phyloP scores from a whole-genome alignment of 495 filamentous ascomycete species.

The Podospora didyma region DNA sequence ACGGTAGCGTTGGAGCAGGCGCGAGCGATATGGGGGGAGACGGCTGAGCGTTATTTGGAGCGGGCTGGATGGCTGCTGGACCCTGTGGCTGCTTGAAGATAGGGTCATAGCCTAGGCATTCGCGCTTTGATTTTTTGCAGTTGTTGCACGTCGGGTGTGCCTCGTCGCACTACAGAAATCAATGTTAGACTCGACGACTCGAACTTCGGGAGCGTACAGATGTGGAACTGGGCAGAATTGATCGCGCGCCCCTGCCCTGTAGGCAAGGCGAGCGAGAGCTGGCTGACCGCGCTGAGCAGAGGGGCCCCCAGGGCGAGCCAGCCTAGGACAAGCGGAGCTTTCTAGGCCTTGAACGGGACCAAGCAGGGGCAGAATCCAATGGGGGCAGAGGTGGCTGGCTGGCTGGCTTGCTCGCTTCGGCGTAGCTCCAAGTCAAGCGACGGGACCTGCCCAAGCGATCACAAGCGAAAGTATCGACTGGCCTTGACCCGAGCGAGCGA shows the following conservation, averaged over 20 bases:
- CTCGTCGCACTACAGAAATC: slow-evolving; percentile 79
- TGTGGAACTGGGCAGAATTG: neutral
- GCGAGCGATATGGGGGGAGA: slow-evolving; percentile 27
- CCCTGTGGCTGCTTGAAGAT: slow-evolving; percentile 89
- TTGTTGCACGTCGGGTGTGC: slow-evolving; percentile 91
- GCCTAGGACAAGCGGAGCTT: too few species aligned
- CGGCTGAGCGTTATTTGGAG: slow-evolving; percentile 30
- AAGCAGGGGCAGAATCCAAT: neutral
- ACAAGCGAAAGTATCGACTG: slow-evolving; percentile 23
- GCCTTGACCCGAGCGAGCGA: slow-evolving; percentile 7
- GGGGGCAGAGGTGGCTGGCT: slow-evolving; percentile 9
- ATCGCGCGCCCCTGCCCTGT: too few species aligned
- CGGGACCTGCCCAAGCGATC: slow-evolving; percentile 19
- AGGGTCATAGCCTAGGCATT: slow-evolving; percentile 96
- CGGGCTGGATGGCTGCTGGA: slow-evolving; percentile 75
- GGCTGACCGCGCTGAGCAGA: too few species aligned
- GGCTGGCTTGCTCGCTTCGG: slow-evolving; percentile 30
- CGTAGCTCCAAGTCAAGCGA: slow-evolving; percentile 26
- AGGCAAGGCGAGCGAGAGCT: too few species aligned
- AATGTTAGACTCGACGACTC: neutral
- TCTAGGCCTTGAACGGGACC: too few species aligned
- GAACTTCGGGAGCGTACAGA: neutral
- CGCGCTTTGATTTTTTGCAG: slow-evolving; percentile 96
- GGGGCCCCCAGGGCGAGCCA: too few species aligned
- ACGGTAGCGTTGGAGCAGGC: slow-evolving; percentile 27